Evolutionary conservation across 1,139 yeast genomes (phyloP).

Genomic region (Spathaspora sp.): DNA sequence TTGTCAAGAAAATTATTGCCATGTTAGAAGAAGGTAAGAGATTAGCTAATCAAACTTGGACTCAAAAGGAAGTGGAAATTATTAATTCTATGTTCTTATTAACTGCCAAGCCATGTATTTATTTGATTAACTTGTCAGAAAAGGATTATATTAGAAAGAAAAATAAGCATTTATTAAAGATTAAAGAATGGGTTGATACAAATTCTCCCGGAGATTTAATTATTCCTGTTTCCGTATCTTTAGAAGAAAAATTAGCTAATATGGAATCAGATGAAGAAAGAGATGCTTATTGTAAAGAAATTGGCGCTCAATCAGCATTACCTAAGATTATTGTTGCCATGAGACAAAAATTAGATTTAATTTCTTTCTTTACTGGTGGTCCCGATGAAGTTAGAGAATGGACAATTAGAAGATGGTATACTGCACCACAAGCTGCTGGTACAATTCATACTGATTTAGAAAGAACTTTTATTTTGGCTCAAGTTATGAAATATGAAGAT

Average conservation of each 20-base stretch:
- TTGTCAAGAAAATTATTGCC: conserved; percentile 73
- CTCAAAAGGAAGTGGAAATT: conserved; percentile 83
- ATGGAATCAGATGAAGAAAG: conserved; percentile 92
- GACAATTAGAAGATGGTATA: conserved; percentile 82
- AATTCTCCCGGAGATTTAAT: conserved; percentile 93
- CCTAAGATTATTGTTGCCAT: conserved; percentile 83
- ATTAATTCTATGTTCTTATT: conserved; percentile 85
- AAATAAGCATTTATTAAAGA: conserved; percentile 88
- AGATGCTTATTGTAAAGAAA: conserved; percentile 80
- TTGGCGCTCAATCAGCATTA: conserved; percentile 82
- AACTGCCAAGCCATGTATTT: conserved; percentile 96
- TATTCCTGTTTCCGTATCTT: conserved; percentile 89
- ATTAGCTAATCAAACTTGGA: conserved; percentile 90
- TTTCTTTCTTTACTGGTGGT: conserved; percentile 84
- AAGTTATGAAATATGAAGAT: conserved; percentile 47
- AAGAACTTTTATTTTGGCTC: conserved; percentile 50
- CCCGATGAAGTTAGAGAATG: conserved; percentile 87
- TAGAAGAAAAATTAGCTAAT: conserved; percentile 89
- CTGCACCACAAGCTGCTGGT: conserved; percentile 90
- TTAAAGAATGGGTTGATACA: conserved; percentile 96
- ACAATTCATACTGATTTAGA: conserved; percentile 70
- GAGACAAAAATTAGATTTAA: conserved; percentile 82
- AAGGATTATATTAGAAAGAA: conserved; percentile 94
- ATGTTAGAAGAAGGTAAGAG: conserved; percentile 83
- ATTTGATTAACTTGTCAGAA: conserved; percentile 91